phyloP scores from a whole-genome alignment of 1,139 yeast species.

The Yamadazyma siamensis region DNA sequence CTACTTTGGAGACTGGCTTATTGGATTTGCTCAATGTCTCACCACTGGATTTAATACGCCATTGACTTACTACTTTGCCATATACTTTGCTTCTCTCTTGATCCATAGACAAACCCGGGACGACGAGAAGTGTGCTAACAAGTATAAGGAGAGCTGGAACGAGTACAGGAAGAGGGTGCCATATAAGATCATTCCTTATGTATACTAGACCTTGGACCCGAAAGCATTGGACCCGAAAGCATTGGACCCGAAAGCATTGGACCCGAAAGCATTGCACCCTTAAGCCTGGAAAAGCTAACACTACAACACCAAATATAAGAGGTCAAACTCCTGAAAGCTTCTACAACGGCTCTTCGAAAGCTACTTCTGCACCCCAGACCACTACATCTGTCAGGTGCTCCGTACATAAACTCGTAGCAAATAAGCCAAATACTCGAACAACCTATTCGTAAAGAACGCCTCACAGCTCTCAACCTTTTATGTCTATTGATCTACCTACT shows the following conservation, averaged over 20 bases:
- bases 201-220: constrained; percentile 46
- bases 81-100: constrained; percentile 77
- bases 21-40: constrained; percentile 90
- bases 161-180: constrained; percentile 80
- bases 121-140: constrained; percentile 82
- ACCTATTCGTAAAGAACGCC: no score
- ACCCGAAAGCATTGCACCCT: no score
- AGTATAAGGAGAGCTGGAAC: constrained; percentile 84
- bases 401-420: no score
- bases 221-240: no score
- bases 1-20: constrained; percentile 93
- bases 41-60: constrained; percentile 83
- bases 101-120: constrained; percentile 89
- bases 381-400: no score
- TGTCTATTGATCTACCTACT: constrained; percentile 24
- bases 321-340: no score
- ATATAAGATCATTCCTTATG: constrained; percentile 83
- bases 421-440: no score
- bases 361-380: no score
- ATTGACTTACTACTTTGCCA: constrained; percentile 80
- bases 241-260: no score
- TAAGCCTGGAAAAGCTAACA: no score
- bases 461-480: not conserved
- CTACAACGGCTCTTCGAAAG: no score
- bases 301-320: no score